Evolutionary conservation across 352 stramenopile species (phyloP), one percentile per base, ranked within the genome.

Genomic region (Phytopythium kandeliae): DNA sequence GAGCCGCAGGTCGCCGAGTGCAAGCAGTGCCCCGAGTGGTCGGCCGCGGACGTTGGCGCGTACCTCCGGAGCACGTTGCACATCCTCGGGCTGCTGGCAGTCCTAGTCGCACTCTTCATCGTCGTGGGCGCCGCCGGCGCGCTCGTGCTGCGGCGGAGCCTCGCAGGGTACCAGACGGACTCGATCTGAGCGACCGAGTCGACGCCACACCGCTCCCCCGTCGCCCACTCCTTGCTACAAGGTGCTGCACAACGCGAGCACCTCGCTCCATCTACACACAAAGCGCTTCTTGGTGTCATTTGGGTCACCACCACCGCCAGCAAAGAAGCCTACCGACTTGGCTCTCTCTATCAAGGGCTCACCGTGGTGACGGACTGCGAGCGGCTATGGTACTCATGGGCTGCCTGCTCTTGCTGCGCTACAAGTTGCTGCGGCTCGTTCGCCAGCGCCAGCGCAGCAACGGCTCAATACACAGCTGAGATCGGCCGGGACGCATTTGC

Each of bases 111-210:
- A 42, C 71, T 92, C 46, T 92, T 89, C 59, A 82, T 94, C 50
- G 52, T 84, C 63, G 73, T 91, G 37, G 84, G 78, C 45, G 85
- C 84, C 48, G 63, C 52, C 17, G 78, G 66, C 3, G 78, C 84
- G 17, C 55, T 91, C n/a, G 74, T 94, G 37, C 55, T 94, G 40
- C 73, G 84, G 31, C 61, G 69, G 51, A 91, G 78, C 36, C 67
- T 94, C 35, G 78, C 75, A 33, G 79, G 80, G 4, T 94, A 94
- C 48, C 81, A 91, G 60, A 91, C 80, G 36, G 84, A 94, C 38
- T 94, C 84, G 8, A 89, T 94, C 52, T 94, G 74, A 65, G 44
- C 31, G 2, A 22, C 7, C 37, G 24, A 2, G 37, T 31, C 4
- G 28, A 31, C 28, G 28, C 4, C 28, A 31, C 17, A n/a, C 11